Percentiles rank a stretch among this genome's conserved stretches.
Conservation (phyloP, 805 yeast species). For the Kodamaea laetipori region DNA sequence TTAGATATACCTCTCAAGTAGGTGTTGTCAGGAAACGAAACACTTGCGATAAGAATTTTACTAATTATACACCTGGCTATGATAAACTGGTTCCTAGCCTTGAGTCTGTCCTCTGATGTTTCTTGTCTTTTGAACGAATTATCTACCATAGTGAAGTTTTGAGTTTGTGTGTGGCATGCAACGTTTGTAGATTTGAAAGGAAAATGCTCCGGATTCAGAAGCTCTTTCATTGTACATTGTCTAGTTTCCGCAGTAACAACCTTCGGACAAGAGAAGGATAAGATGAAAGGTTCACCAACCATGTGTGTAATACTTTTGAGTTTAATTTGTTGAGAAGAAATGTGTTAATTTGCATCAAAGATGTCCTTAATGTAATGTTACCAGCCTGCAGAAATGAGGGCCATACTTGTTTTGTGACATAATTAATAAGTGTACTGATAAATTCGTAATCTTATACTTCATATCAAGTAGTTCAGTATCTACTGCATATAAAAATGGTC, state of each 20-base stretch:
- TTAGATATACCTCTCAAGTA: background rate
- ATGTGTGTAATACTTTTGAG: background rate
- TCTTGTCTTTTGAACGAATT: background rate
- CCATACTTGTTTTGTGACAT: too few relatives aligned
- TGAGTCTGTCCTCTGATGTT: too few relatives aligned
- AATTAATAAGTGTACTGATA: too few relatives aligned
- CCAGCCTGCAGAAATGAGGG: too few relatives aligned
- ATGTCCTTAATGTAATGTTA: too few relatives aligned
- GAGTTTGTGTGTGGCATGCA: background rate
- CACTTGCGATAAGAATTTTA: conserved; percentile 13
- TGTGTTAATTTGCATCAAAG: background rate
- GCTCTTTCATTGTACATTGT: background rate
- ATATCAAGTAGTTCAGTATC: too few relatives aligned
- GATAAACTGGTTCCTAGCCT: conserved; percentile 24
- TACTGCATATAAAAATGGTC: too few relatives aligned
- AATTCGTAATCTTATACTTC: too few relatives aligned
- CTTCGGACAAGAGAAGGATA: background rate
- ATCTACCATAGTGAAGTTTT: background rate
- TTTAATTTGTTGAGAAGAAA: background rate
- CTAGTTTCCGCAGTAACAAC: background rate
- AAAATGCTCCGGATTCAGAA: background rate
- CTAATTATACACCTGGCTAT: conserved; percentile 23
- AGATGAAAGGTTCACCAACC: background rate
- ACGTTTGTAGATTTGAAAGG: conserved; percentile 7
- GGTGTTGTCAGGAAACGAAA: background rate